These are phyloP conservation scores for Saccharomyces hybrid DNA, from an alignment of 1,139 yeast genomes.

Conservation along the genomic window DNA sequence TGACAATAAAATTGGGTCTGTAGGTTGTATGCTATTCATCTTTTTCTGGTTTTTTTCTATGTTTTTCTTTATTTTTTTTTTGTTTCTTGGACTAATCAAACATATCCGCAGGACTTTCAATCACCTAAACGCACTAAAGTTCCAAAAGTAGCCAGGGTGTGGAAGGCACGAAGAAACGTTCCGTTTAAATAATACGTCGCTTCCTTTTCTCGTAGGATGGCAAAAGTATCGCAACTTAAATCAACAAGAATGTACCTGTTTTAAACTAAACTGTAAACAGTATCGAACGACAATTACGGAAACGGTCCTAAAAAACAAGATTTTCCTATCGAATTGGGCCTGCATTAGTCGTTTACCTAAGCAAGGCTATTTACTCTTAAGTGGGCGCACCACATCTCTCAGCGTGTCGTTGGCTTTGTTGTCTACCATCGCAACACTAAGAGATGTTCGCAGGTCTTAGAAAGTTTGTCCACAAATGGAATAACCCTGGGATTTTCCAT, in stretches of 20 bases:
- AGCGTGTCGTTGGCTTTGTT: not conserved
- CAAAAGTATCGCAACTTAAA: not conserved
- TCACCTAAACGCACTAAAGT: not conserved
- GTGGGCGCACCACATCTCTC: not conserved
- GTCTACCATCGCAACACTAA: not conserved
- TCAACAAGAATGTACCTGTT: not conserved
- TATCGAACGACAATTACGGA: not conserved
- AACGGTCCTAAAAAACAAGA: not conserved
- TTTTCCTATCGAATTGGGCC: not conserved
- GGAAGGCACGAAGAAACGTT: not conserved
- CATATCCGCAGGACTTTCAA: not conserved
- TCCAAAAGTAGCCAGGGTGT: not conserved
- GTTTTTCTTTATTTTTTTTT: not conserved
- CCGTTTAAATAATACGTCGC: not conserved
- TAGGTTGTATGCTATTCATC: not conserved
- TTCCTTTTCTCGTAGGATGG: not conserved
- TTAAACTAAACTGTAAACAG: not conserved
- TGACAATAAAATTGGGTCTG: constrained; percentile 2
- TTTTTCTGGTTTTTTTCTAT: not conserved
- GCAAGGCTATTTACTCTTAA: not conserved
- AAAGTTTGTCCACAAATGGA: not conserved
- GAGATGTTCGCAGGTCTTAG: not conserved
- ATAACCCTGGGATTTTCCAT: not conserved
- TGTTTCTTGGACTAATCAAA: not conserved
- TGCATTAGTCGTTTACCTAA: not conserved